Base-by-base conservation (phyloP, 805 yeast genomes). In the Saccharomycopsis selenospora region DNA sequence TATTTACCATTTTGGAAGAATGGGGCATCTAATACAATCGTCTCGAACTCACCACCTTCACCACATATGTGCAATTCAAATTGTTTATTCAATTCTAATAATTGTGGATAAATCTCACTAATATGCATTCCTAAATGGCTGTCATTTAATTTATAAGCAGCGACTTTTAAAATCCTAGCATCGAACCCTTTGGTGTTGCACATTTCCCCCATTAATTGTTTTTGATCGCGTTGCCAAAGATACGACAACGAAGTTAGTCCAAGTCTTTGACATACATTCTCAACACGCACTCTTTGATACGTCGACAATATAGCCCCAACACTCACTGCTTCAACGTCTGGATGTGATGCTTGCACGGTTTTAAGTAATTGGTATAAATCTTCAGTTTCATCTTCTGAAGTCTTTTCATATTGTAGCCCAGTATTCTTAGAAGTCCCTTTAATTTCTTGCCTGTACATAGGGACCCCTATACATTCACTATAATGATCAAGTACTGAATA, bases 21-120 rank as follows among this genome's bases (percentile, higher is more conserved):
- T 0, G 96, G 95, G 1, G 95, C 87, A 63, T 93, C 96, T 25
- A 93, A 69, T 2, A 91, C 98, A 56, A 91, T 68, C 0, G 96
- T 83, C 63, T 93, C 99, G 64, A 88, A 93, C 64, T 93, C 99
- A 1, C 99, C 99, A 28, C 99, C 99, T 69, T 93, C 99, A 11
- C 99, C 99, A 67, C 99, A 93, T 0, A 93, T 80, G 62, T 91
- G 96, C 11, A 90, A 85, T 2, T 90, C 95, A 65, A 77, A 90
- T 63, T 69, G 66, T 7, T 61, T 51, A 61, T 89, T 83, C 52
- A 90, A 66, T 36, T 68, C 68, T 10, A 69, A 54, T 60, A 93
- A 63, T 0, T 68, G 73, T 1, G 87, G 84, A 48, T 73, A 75
- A 54, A 83, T 68, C 52, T 85, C 75, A 3, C 71, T 75, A 40